phyloP scores from a whole-genome alignment of 2,329 filamentous ascomycete species.

The Capronia coronata region DNA sequence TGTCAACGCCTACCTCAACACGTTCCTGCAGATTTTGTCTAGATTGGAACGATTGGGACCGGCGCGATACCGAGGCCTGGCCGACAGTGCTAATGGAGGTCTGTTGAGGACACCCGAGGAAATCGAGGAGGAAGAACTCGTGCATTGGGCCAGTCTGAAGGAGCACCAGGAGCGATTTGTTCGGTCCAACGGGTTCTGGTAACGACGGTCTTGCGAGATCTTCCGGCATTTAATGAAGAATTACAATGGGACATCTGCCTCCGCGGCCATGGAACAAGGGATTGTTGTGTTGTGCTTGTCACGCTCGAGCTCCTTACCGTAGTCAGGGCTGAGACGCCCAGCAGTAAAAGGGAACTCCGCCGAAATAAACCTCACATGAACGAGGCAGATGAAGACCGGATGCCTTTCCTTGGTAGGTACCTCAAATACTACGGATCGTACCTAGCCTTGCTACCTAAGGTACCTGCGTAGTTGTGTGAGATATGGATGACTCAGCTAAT shows the following conservation, averaged over 20 bases:
- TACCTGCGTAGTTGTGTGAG: too few relatives aligned
- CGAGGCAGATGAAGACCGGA: too few relatives aligned
- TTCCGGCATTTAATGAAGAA: conserved; percentile 6
- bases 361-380: too few relatives aligned
- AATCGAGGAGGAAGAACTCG: conserved; percentile 69
- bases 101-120: conserved; percentile 37
- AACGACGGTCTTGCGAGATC: background rate
- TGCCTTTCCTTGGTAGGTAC: too few relatives aligned
- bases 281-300: too few relatives aligned
- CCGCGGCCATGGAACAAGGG: too few relatives aligned
- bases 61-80: conserved; percentile 14
- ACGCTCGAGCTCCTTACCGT: too few relatives aligned
- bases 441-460: too few relatives aligned
- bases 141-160: conserved; percentile 70
- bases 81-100: conserved; percentile 12
- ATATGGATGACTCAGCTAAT: too few relatives aligned
- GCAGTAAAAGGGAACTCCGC: too few relatives aligned
- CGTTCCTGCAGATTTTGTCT: conserved; percentile 15
- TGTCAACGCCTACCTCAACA: conserved; percentile 13
- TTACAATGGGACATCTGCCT: background rate
- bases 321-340: too few relatives aligned
- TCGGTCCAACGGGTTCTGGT: conserved; percentile 18
- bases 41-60: conserved; percentile 15
- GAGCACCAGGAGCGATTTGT: conserved; percentile 69
- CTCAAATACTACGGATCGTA: too few relatives aligned